Evolutionary conservation across 768 basidiomycete genomes (phyloP).

Genomic region (Russula sp.): DNA sequence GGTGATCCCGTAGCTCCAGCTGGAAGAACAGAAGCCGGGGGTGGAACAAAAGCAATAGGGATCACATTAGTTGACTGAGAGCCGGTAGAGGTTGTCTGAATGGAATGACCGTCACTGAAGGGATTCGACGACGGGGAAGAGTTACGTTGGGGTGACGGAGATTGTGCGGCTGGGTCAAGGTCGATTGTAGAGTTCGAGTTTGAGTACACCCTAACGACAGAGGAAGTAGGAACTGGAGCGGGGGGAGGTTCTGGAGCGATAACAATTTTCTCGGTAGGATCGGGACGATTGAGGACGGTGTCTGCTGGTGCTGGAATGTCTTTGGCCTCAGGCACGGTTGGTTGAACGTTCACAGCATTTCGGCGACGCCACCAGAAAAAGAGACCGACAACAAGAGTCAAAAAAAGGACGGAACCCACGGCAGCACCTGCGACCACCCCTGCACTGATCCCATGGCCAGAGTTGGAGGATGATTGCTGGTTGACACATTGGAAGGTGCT

Average conservation of each 20-base stretch:
- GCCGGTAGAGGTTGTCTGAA: constrained; percentile 65
- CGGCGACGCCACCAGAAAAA: constrained; percentile 64
- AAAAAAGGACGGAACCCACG: constrained; percentile 53
- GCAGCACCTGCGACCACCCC: constrained; percentile 73
- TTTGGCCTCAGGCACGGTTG: constrained; percentile 30
- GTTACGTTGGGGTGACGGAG: constrained; percentile 23
- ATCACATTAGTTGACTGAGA: constrained; percentile 82
- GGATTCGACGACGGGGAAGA: constrained; percentile 51
- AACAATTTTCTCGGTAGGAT: constrained; percentile 61
- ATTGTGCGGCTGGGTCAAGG: constrained; percentile 42
- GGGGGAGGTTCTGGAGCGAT: constrained; percentile 24
- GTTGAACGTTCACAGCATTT: constrained; percentile 30
- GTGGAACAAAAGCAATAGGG: constrained; percentile 66
- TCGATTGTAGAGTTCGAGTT: constrained; percentile 45
- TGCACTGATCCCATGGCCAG: constrained; percentile 41
- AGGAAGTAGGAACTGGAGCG: constrained; percentile 24
- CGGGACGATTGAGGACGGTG: constrained; percentile 74
- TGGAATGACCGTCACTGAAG: constrained; percentile 70
- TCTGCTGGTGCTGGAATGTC: constrained; percentile 71
- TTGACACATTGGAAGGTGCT: constrained; percentile 45
- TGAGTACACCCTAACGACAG: constrained; percentile 43
- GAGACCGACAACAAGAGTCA: constrained; percentile 42
- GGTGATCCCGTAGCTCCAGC: constrained; percentile 4
- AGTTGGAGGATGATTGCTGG: constrained; percentile 18
- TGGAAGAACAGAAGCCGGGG: constrained; percentile 41